Base-by-base conservation (phyloP, 176 grass and related monocot species). In the Coix lacrymajobi region DNA sequence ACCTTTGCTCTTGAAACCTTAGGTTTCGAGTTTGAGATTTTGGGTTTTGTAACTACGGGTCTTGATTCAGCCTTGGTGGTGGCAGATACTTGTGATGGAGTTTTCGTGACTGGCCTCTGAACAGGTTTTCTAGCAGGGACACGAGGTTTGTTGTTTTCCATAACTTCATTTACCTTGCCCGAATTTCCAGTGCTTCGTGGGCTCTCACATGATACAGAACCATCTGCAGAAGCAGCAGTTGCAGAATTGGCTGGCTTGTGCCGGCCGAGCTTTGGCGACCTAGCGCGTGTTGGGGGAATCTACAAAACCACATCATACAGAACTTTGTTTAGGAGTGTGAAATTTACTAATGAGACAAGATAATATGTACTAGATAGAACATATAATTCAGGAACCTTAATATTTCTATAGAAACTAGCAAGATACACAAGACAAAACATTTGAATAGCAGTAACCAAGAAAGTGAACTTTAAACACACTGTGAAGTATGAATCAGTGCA, bases 201-300 rank as follows among this genome's bases (percentile, higher is more conserved):
- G 66, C 88, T 91, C 25, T 85, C 83, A 81, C 87, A 88, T 76
- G 90, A 78, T 20, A 87, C 65, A 65, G 85, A 90, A 76, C 89
- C 87, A 85, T 98, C 87, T 33, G 48, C 81, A 81, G 81, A 61
- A 49, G 81, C 85, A 67, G 86, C 96, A 79, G 68, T 26, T 4
- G 63, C 78, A 85, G 92, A 81, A 82, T 4, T 83, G 34, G 62
- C 72, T 71, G 86, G 73, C 80, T 98, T 98, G 89, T 87, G 71
- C 6, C 96, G 86, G 13, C 96, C 96, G 51, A 98, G 96, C 85
- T 95, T 98, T 31, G 96, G 96, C 45, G 96, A 98, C 63, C 87
- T 93, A 60, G 96, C 85, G 8, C 96, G 96, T 22, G 96, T 98
- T 71, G 92, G 91, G 65, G 96, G 92, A 80, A 98, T 92, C 96